phyloP scores from a whole-genome alignment of 148 eudicot genomes.

The Vaccinium vitisidaea region DNA sequence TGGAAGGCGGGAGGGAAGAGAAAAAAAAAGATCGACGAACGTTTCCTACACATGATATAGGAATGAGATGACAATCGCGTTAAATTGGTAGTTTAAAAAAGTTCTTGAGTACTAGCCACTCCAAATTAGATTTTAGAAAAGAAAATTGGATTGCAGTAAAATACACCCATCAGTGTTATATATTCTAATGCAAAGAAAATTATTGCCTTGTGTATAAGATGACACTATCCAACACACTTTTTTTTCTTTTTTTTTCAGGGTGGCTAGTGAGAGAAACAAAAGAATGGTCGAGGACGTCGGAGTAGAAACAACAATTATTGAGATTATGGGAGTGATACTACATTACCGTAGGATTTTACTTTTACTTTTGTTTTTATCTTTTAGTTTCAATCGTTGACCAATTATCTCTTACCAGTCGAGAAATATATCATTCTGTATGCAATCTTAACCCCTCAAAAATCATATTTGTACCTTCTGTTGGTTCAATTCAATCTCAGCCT shows the following conservation, averaged over 20 bases:
- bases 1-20: too few relatives aligned
- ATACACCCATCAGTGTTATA: background rate
- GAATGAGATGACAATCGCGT: background rate
- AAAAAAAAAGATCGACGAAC: background rate
- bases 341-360: background rate
- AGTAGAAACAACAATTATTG: background rate
- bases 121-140: too few relatives aligned
- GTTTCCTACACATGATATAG: background rate
- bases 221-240: background rate
- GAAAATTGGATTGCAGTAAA: too few relatives aligned
- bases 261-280: too few relatives aligned
- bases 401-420: background rate
- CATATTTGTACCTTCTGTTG: too few relatives aligned
- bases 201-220: background rate
- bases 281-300: background rate
- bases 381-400: background rate
- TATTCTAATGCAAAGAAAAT: background rate
- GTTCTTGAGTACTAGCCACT: background rate
- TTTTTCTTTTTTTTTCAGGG: too few relatives aligned
- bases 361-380: too few relatives aligned
- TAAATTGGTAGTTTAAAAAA: background rate
- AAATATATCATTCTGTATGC: background rate
- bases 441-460: background rate
- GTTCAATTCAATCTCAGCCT: too few relatives aligned
- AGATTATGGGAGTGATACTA: background rate